phyloP scores from a whole-genome alignment of 768 basidiomycete genomes.

The Lactifluus pinguis region DNA sequence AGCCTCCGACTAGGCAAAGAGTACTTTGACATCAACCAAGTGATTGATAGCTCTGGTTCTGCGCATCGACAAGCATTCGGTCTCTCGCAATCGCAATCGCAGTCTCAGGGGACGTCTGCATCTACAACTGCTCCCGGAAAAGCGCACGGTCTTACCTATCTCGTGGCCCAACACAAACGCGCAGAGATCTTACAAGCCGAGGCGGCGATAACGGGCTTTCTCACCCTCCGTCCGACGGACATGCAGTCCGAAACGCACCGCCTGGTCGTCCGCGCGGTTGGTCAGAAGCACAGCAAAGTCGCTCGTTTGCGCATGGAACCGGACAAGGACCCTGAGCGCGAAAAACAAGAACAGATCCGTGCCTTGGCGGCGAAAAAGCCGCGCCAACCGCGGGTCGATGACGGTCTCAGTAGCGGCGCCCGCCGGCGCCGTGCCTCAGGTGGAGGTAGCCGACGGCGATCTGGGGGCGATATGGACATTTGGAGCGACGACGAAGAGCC shows the following conservation, averaged over 20 bases:
- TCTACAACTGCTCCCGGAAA: conserved; percentile 26
- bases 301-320: conserved; percentile 71
- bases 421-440: conserved; percentile 31
- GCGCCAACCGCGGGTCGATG: conserved; percentile 45
- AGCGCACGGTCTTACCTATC: conserved; percentile 75
- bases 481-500: conserved; percentile 67
- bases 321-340: conserved; percentile 72
- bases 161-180: conserved; percentile 83
- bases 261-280: conserved; percentile 79
- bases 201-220: conserved; percentile 71
- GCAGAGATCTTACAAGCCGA: conserved; percentile 83
- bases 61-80: conserved; percentile 50
- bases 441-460: conserved; percentile 26
- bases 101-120: conserved; percentile 21
- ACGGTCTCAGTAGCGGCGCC: conserved; percentile 36
- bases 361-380: conserved; percentile 56
- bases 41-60: conserved; percentile 67
- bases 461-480: conserved; percentile 34
- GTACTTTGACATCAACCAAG: conserved; percentile 82
- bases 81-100: conserved; percentile 36
- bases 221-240: conserved; percentile 77
- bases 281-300: conserved; percentile 75
- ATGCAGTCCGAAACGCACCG: conserved; percentile 89
- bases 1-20: conserved; percentile 91
- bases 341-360: conserved; percentile 58